Evolutionary conservation across 768 basidiomycete genomes (phyloP).

Genomic region (Termitomyces sp.): DNA sequence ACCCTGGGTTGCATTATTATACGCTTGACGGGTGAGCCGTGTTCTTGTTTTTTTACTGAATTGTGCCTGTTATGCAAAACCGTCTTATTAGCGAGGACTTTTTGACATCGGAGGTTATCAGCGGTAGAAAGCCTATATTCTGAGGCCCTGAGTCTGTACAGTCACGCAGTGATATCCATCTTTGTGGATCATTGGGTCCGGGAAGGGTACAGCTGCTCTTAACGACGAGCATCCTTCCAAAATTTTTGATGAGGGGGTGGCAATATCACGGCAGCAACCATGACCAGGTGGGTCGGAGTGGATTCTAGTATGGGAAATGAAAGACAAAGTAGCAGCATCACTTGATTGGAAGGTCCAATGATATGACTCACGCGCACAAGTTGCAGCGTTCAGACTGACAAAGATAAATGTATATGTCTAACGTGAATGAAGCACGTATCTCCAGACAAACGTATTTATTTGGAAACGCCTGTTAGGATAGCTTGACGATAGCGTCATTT

Average conservation of each 20-base stretch:
- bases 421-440: neutral
- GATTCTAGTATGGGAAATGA: neutral
- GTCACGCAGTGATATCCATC: neutral
- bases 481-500: neutral
- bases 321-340: neutral
- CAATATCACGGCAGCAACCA: neutral
- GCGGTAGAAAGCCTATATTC: too few species aligned
- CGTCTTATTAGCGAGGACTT: neutral
- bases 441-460: neutral
- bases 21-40: neutral
- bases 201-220: neutral
- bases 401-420: neutral
- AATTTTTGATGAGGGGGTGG: slow-evolving; percentile 6
- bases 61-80: neutral
- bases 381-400: neutral
- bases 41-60: neutral
- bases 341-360: neutral
- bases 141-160: too few species aligned
- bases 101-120: neutral
- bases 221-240: neutral
- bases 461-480: neutral
- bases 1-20: neutral
- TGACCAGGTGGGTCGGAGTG: neutral
- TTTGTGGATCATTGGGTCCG: neutral
- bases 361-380: neutral